Conservation (phyloP, 306 rosid species). For the Carpinus viminea region DNA sequence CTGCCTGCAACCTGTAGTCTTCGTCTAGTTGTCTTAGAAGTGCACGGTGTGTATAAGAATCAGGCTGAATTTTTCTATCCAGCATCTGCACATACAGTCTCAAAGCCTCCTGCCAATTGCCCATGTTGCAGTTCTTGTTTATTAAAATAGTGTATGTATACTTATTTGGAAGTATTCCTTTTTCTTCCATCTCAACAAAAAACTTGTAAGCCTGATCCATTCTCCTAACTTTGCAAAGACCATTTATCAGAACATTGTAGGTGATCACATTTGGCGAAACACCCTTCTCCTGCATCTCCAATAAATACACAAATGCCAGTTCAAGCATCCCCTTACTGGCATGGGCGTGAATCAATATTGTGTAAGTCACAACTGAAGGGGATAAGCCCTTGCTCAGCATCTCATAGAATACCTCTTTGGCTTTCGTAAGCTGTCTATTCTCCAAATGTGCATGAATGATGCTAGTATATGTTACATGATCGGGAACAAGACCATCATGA, state of each 20-base stretch:
- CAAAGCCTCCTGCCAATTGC: constrained; percentile 70
- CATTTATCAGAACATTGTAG: constrained; percentile 78
- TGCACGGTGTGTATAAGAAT: constrained; percentile 65
- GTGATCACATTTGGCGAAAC: constrained; percentile 75
- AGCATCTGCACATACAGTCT: constrained; percentile 72
- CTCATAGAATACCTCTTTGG: constrained; percentile 53
- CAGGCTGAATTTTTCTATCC: constrained; percentile 70
- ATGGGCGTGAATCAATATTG: constrained; percentile 69
- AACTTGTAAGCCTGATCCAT: constrained; percentile 55
- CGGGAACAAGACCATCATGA: constrained; percentile 51
- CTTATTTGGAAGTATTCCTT: constrained; percentile 70
- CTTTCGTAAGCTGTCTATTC: constrained; percentile 56
- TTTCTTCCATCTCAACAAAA: constrained; percentile 61
- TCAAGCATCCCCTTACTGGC: constrained; percentile 57
- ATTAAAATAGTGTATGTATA: constrained; percentile 81
- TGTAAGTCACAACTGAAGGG: constrained; percentile 82
- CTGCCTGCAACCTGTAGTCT: constrained; percentile 52
- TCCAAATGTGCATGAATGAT: constrained; percentile 66
- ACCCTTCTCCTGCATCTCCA: constrained; percentile 66
- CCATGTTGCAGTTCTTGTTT: constrained; percentile 60
- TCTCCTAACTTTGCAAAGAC: constrained; percentile 60
- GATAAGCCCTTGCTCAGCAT: constrained; percentile 61
- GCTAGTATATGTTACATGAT: constrained; percentile 75
- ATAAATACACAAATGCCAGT: constrained; percentile 57
- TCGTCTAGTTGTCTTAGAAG: constrained; percentile 55